Base-by-base conservation (phyloP, 2,329 filamentous ascomycete species). In the Rhinocladiella similis region DNA sequence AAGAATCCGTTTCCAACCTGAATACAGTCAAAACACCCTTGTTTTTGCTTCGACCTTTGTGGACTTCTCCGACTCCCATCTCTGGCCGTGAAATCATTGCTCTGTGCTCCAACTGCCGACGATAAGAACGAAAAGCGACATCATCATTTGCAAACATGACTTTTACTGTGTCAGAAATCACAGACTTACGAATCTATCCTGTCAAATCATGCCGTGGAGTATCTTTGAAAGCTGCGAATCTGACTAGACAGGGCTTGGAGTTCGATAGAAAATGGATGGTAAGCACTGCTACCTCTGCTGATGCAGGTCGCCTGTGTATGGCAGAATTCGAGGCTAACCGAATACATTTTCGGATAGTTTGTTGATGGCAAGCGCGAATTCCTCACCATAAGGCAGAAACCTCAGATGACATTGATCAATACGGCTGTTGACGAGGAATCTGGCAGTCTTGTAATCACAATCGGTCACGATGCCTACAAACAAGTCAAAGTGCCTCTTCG, bases 131-230 rank as follows among this genome's bases (percentile, higher is more conserved):
- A 33, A 33, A 33, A 33, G 10, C 29, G 10, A 6, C 29, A 12
- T 12, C 29, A 3, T 33, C 29, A 33, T 9, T 27, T 9, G 29
- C 29, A 9, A 12, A 46, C 14, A 60, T 62, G 57, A 51, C 54
- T 14, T 42, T 56, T 27, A 60, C 56, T 1, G 47, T 60, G 6
- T 63, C 61, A 5, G 56, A 60, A 47, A 64, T 66, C 36, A 66
- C 62, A 25, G 62, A 63, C 36, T 72, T 87, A 10, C 78, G 78
- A 54, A 76, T 86, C 63, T 86, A 87, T 66, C 84, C 84, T 12
- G 82, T 87, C 65, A 87, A 87, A 66, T 87, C 84, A 58, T 87
- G 85, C 63, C 82, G 85, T 45, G 84, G 84, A 9, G 75, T 87
- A 62, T 74, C 79, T 39, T 72, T 87, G 9, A 68, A 77, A 14